phyloP scores from a whole-genome alignment of 1,139 yeast species.

The Geotrichum macrosporum region DNA sequence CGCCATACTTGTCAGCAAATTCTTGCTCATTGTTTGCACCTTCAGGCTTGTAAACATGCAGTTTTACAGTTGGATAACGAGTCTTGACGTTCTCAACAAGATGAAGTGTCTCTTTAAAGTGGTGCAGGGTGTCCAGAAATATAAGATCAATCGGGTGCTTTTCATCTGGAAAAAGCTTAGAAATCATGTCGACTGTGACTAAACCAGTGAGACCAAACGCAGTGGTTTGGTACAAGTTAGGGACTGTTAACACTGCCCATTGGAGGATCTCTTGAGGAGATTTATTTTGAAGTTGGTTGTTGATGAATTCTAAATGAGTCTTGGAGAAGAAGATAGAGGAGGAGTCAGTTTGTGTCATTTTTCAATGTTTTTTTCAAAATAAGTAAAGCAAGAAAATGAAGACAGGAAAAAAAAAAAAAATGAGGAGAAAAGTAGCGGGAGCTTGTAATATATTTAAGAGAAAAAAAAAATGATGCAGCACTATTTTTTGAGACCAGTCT shows the following conservation, averaged over 20 bases:
- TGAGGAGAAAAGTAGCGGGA: no score
- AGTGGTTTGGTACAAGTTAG: slow-evolving; percentile 80
- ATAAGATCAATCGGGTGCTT: slow-evolving; percentile 63
- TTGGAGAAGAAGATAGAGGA: slow-evolving; percentile 23
- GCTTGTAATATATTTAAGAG: no score
- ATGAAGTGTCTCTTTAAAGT: slow-evolving; percentile 88
- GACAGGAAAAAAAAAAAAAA: slow-evolving; percentile 4
- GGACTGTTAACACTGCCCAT: slow-evolving; percentile 82
- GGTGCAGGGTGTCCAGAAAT: slow-evolving; percentile 86
- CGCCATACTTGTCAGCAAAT: slow-evolving; percentile 66
- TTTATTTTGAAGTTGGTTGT: slow-evolving; percentile 51
- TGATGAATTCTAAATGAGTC: slow-evolving; percentile 43
- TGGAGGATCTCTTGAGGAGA: slow-evolving; percentile 67
- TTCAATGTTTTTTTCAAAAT: slow-evolving; percentile 27
- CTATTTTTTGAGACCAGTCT: slow-evolving; percentile 3
- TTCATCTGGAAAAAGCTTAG: slow-evolving; percentile 44
- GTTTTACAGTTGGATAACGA: slow-evolving; percentile 51
- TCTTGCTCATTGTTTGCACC: slow-evolving; percentile 57
- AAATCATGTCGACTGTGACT: slow-evolving; percentile 78
- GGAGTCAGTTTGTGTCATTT: slow-evolving; percentile 16
- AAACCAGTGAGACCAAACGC: slow-evolving; percentile 94
- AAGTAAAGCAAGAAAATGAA: not conserved
- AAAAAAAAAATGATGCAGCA: not conserved
- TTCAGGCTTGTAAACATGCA: slow-evolving; percentile 64
- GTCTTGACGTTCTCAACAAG: slow-evolving; percentile 55